phyloP scores from a whole-genome alignment of 805 yeast species.

The Yarrowia sp. region DNA sequence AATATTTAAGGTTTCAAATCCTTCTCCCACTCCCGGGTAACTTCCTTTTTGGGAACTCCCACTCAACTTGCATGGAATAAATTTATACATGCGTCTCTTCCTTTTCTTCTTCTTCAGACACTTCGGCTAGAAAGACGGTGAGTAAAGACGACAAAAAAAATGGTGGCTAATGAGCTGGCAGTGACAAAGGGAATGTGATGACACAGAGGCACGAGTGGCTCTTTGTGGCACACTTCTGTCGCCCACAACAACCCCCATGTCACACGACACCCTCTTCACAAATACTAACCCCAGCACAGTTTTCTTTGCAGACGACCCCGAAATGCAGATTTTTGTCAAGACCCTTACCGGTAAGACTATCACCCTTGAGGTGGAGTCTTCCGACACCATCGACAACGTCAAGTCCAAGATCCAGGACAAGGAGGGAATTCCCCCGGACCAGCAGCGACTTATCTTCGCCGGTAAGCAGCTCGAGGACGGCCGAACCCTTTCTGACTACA shows the following conservation, averaged over 20 bases:
- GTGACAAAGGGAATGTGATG: neutral
- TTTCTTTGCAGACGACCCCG: constrained; percentile 52
- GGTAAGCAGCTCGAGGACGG: constrained; percentile 96
- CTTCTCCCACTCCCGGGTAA: constrained; percentile 1
- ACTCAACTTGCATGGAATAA: constrained; percentile 37
- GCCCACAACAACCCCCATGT: neutral
- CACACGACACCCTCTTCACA: neutral
- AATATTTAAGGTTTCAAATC: neutral
- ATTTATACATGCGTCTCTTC: constrained; percentile 22
- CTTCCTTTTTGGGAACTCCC: constrained; percentile 36
- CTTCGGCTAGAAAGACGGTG: constrained; percentile 40
- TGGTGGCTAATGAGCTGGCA: neutral
- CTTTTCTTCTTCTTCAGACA: constrained; percentile 36
- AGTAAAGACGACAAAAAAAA: constrained; percentile 5
- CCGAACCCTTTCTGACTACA: constrained; percentile 95
- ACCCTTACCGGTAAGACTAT: constrained; percentile 99
- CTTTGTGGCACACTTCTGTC: too few relatives aligned
- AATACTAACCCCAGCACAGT: constrained; percentile 21
- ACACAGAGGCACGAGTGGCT: neutral
- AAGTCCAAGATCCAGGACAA: constrained; percentile 96
- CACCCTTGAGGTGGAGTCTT: constrained; percentile 96
- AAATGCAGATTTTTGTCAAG: constrained; percentile 88
- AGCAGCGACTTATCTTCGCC: constrained; percentile 95
- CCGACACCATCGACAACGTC: constrained; percentile 97
- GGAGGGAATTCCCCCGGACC: constrained; percentile 98